phyloP scores from a whole-genome alignment of 306 rosid genomes.

The Cucurbita ficifolia region DNA sequence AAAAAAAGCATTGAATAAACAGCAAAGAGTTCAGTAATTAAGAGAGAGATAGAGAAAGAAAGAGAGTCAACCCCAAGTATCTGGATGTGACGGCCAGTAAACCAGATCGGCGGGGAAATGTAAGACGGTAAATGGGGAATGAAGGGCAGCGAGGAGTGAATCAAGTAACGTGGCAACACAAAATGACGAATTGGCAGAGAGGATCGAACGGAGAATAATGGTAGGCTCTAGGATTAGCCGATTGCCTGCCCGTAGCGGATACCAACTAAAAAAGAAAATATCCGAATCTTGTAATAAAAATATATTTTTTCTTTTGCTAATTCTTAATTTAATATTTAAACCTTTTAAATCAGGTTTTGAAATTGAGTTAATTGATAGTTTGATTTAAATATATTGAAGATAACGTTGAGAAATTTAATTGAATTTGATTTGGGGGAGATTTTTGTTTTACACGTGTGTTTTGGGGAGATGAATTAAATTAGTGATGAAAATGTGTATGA shows the following conservation, averaged over 20 bases:
- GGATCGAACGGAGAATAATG: not conserved
- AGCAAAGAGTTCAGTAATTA: slow-evolving; percentile 8
- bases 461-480: not conserved
- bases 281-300: not conserved
- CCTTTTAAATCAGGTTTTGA: not conserved
- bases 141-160: not conserved
- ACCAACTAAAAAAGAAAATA: not conserved
- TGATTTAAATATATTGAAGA: not conserved
- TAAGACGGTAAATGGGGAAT: not conserved
- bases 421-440: not conserved
- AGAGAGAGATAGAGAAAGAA: slow-evolving; percentile 13
- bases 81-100: not conserved
- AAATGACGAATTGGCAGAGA: not conserved
- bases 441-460: no score
- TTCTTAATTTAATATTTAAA: no score
- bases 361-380: not conserved
- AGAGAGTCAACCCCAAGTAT: slow-evolving; percentile 5
- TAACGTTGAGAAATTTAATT: not conserved
- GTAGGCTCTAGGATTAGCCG: slow-evolving; percentile 1
- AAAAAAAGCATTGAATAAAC: slow-evolving; percentile 19
- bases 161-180: not conserved
- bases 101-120: not conserved
- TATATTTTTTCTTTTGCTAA: not conserved
- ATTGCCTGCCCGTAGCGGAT: not conserved
- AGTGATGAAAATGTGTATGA: not conserved